Percentiles rank a stretch among this genome's conserved stretches.
phyloP scores from a whole-genome alignment of 2,329 filamentous ascomycete species.

The Neonectria hederae region DNA sequence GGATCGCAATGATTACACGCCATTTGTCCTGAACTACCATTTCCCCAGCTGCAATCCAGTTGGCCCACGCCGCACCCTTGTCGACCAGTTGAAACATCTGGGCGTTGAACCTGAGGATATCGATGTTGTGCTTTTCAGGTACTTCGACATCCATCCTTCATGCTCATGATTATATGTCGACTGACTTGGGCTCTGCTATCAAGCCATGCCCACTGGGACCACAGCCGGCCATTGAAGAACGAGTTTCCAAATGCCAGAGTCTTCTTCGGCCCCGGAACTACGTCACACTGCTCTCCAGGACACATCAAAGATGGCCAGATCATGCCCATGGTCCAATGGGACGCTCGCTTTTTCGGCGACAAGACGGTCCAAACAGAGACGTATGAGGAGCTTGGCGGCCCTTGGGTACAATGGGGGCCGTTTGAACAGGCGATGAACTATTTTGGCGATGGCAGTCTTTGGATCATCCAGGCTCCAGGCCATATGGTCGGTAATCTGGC shows the following conservation, averaged over 20 bases:
- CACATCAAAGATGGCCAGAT: slow-evolving; percentile 2
- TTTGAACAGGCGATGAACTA: slow-evolving; percentile 7
- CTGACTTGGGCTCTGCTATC: neutral
- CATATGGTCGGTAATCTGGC: slow-evolving; percentile 22
- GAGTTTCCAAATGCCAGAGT: slow-evolving; percentile 19
- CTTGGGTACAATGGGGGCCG: slow-evolving; percentile 11
- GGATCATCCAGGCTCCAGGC: slow-evolving; percentile 14
- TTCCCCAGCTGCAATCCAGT: slow-evolving; percentile 19
- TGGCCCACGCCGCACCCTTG: slow-evolving; percentile 8
- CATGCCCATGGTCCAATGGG: slow-evolving; percentile 18
- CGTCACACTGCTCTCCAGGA: slow-evolving; percentile 14
- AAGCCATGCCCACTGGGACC: slow-evolving; percentile 27
- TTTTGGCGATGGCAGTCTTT: slow-evolving; percentile 18
- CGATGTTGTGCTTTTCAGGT: slow-evolving; percentile 19
- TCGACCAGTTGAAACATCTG: slow-evolving; percentile 6
- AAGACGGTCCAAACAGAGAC: neutral
- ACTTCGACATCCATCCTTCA: neutral
- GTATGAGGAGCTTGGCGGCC: slow-evolving; percentile 7
- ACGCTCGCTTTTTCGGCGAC: slow-evolving; percentile 21
- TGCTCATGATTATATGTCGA: neutral
- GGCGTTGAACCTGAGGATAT: slow-evolving; percentile 6
- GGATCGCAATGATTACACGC: slow-evolving; percentile 16
- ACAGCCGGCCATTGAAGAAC: slow-evolving; percentile 10
- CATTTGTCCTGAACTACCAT: slow-evolving; percentile 15
- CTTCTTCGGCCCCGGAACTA: slow-evolving; percentile 18